phyloP scores from a whole-genome alignment of 2,329 filamentous ascomycete species.

The Hymenoscyphus repandus region DNA sequence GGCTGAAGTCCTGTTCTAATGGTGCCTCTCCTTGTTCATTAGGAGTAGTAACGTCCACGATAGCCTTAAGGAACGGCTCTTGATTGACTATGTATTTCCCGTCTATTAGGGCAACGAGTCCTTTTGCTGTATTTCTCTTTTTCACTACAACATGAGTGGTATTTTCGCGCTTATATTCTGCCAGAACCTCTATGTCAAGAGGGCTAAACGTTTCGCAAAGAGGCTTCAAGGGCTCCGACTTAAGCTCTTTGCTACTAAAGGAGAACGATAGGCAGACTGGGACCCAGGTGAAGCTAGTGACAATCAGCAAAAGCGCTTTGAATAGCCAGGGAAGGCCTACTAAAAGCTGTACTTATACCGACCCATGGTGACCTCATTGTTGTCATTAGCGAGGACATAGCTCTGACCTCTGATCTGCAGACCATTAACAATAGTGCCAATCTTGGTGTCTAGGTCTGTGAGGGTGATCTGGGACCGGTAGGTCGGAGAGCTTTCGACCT shows the following conservation, averaged over 20 bases:
- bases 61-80: conserved; percentile 65
- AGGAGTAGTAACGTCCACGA: conserved; percentile 48
- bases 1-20: conserved; percentile 73
- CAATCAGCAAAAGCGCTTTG: conserved; percentile 1
- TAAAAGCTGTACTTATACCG: conserved; percentile 59
- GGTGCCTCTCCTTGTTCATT: conserved; percentile 32
- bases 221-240: conserved; percentile 55
- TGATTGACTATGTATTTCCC: conserved; percentile 68
- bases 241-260: conserved; percentile 65
- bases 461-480: conserved; percentile 64
- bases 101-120: conserved; percentile 79
- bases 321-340: conserved; percentile 34
- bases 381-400: conserved; percentile 48
- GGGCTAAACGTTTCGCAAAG: conserved; percentile 67
- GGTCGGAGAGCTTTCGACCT: conserved; percentile 48
- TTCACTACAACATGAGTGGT: conserved; percentile 87
- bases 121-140: conserved; percentile 85
- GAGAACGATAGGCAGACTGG: conserved; percentile 79
- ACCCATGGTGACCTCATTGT: conserved; percentile 67
- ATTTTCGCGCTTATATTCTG: conserved; percentile 61
- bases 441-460: conserved; percentile 77
- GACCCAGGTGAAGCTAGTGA: conserved; percentile 66
- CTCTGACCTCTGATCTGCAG: conserved; percentile 60
- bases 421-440: conserved; percentile 75
- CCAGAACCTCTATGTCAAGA: conserved; percentile 81